Base-by-base conservation (phyloP, 805 yeast genomes). In the Sugiyamaella smithiae region DNA sequence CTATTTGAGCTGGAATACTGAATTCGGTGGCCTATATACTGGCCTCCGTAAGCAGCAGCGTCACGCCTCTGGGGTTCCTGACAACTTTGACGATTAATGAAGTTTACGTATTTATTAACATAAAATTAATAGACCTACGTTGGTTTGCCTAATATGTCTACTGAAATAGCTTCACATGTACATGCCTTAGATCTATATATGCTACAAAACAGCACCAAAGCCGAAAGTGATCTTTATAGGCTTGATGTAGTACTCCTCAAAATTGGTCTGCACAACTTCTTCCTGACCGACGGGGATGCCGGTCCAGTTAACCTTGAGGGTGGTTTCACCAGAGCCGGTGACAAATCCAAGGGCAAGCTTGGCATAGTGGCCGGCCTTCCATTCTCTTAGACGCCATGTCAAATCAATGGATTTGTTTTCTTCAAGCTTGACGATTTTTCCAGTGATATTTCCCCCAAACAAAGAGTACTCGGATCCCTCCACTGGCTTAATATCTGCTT, bases 241-340 rank as follows among this genome's bases (percentile, higher is more conserved):
- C 68, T 84, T 83, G 45, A 93, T 82, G 65, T 93, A 93, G 68
- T 89, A 87, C 53, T 87, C 88, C 60, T 88, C 88, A 63, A 93
- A 91, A 67, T 91, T 93, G 35, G 74, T 78, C 61, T 82, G 80
- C 33, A 87, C 96, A 19, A 59, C 84, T 69, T 60, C 95, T 93
- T 93, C 98, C 65, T 93, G 95, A 11, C 98, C 99, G 33, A 91
- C 75, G 14, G 99, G 99, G 43, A 93, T 84, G 12, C 97, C 97
- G 14, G 80, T 73, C 80, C 91, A 88, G 38, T 75, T 72, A 16
- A 89, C 88, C 51, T 81, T 80, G 70, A 90, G 73, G 50, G 77
- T 81, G 2, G 99, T 93, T 59, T 89, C 97, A 38, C 85, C 78
- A n/a, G 79, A 76, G 24, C 91, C 93, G 63, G 88, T 88, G 49